phyloP scores from a whole-genome alignment of 805 yeast genomes.

The Ogataea allantospora region DNA sequence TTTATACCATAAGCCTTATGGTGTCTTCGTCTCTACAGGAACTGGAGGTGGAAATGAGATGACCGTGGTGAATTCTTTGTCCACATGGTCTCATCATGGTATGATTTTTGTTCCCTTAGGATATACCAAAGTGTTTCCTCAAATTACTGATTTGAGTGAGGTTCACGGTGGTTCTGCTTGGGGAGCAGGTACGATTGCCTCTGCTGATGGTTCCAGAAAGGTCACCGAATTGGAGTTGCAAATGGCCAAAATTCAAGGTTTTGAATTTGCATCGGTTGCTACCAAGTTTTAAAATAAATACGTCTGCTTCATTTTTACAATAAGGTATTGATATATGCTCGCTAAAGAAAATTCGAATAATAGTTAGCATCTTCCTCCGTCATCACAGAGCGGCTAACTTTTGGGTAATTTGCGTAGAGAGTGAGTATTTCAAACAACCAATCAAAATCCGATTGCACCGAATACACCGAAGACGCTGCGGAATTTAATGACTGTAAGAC shows the following conservation, averaged over 20 bases:
- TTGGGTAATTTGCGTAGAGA: slow-evolving; percentile 2
- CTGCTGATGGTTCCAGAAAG: slow-evolving; percentile 70
- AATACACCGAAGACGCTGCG: slow-evolving; percentile 3
- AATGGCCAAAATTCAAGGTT: slow-evolving; percentile 68
- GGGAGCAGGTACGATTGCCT: slow-evolving; percentile 85
- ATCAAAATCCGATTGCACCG: slow-evolving; percentile 1
- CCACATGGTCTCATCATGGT: slow-evolving; percentile 73
- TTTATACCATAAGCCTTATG: slow-evolving; percentile 70
- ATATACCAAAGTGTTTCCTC: slow-evolving; percentile 55
- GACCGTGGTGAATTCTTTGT: slow-evolving; percentile 58
- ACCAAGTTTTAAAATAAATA: slow-evolving; percentile 32
- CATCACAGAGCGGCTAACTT: neutral
- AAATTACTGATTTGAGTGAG: slow-evolving; percentile 56
- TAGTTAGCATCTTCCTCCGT: slow-evolving; percentile 3
- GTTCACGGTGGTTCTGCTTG: slow-evolving; percentile 82
- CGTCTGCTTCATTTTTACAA: neutral
- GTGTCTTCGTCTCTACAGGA: slow-evolving; percentile 69
- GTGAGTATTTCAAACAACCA: slow-evolving; percentile 7
- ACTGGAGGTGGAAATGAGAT: slow-evolving; percentile 76
- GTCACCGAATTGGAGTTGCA: slow-evolving; percentile 62
- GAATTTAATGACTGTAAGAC: neutral
- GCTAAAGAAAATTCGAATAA: slow-evolving; percentile 3
- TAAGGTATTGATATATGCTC: neutral
- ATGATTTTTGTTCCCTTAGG: slow-evolving; percentile 77
- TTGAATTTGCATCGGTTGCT: slow-evolving; percentile 51